Percentiles rank a stretch among this genome's conserved stretches.
Conservation (phyloP, 805 yeast genomes). For the Zygosaccharomyces siamensis region DNA sequence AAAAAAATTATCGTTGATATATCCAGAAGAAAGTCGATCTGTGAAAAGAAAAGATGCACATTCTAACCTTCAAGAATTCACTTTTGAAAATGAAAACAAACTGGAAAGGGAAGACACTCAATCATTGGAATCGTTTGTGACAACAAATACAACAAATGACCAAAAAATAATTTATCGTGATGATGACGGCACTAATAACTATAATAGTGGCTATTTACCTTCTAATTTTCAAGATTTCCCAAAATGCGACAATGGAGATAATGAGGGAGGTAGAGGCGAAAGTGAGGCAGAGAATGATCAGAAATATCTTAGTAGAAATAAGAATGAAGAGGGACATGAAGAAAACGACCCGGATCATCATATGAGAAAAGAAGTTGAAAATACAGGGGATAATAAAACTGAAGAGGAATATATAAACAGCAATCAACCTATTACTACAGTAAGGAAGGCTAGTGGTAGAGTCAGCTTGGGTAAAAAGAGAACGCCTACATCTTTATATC, state of each 20-base stretch:
- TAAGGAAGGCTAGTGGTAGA: slow-evolving; percentile 33
- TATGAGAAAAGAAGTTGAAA: not conserved
- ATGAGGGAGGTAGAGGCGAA: not conserved
- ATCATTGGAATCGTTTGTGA: slow-evolving; percentile 13
- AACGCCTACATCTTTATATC: slow-evolving; percentile 4
- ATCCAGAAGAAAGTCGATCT: not conserved
- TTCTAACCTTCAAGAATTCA: slow-evolving; percentile 45
- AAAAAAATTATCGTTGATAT: not conserved
- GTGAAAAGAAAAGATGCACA: slow-evolving; percentile 49
- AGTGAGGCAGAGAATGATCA: not conserved
- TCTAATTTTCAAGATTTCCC: not conserved
- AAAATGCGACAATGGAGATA: not conserved
- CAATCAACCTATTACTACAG: slow-evolving; percentile 12
- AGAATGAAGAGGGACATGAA: not conserved
- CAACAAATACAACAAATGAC: slow-evolving; percentile 11
- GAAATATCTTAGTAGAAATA: not conserved
- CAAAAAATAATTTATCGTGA: slow-evolving; percentile 3
- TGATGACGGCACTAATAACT: slow-evolving; percentile 8
- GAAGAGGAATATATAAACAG: not conserved
- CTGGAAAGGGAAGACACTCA: slow-evolving; percentile 5
- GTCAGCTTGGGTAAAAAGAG: slow-evolving; percentile 26
- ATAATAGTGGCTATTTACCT: slow-evolving; percentile 9
- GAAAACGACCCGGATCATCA: not conserved
- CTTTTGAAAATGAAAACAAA: slow-evolving; percentile 28
- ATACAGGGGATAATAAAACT: not conserved